phyloP scores from a whole-genome alignment of 139 green algal genomes.

The Tetradesmus lagerheimii region DNA sequence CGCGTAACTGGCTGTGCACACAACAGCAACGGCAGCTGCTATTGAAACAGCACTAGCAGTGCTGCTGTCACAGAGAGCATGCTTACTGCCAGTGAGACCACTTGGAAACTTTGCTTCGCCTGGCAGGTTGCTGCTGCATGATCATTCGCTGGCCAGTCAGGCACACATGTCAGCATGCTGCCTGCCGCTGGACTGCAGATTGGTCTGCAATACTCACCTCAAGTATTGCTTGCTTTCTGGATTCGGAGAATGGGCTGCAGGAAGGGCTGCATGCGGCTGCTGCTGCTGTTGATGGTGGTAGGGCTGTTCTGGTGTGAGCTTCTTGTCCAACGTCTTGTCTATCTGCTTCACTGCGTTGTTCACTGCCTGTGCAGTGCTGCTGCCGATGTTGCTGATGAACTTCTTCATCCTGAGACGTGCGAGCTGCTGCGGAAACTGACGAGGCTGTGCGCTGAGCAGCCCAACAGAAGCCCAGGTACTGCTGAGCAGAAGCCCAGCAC shows the following conservation, averaged over 20 bases:
- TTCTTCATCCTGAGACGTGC: slow-evolving; percentile 8
- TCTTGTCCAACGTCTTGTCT: slow-evolving; percentile 10
- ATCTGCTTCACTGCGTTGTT: slow-evolving; percentile 35
- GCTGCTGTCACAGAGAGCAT: too few relatives aligned
- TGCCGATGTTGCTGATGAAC: slow-evolving; percentile 30
- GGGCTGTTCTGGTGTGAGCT: not conserved
- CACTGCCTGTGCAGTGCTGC: slow-evolving; percentile 32
- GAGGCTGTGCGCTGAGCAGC: not conserved
- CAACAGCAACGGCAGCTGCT: too few relatives aligned
- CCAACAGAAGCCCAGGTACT: not conserved
- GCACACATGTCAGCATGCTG: not conserved
- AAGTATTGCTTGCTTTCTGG: slow-evolving; percentile 3
- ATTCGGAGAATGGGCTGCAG: not conserved
- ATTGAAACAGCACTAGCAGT: too few relatives aligned
- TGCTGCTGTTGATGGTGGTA: not conserved
- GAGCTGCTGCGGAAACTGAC: not conserved
- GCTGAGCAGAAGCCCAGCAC: not conserved
- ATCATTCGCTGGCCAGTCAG: too few relatives aligned
- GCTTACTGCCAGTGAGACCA: not conserved
- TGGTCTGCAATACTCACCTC: not conserved
- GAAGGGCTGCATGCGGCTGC: not conserved
- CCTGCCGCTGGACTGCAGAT: not conserved
- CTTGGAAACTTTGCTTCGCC: not conserved
- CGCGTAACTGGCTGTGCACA: too few relatives aligned
- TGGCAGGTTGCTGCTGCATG: not conserved